Evolutionary conservation across 305 asterid genomes (phyloP).

Genomic region (Andrographis paniculata): DNA sequence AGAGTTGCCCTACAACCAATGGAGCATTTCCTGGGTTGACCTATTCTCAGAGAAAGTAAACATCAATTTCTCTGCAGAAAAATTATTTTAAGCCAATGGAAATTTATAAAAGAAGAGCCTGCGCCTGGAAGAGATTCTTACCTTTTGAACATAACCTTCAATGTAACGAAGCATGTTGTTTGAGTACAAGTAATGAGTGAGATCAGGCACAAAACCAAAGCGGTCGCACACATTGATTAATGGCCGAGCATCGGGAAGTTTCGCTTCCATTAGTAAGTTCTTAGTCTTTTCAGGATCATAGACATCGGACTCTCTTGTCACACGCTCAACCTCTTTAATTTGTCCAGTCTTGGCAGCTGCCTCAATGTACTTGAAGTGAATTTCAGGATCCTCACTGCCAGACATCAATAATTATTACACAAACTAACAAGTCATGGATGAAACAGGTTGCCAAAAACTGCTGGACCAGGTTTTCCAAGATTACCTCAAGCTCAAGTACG

Average conservation of each 20-base stretch:
- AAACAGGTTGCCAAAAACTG: neutral
- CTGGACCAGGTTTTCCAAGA: neutral
- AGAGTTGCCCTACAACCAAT: slow-evolving; percentile 94
- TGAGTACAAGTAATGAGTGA: slow-evolving; percentile 90
- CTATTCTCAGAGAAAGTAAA: slow-evolving; percentile 40
- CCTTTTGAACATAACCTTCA: slow-evolving; percentile 99
- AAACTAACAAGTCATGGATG: neutral
- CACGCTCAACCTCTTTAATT: slow-evolving; percentile 99
- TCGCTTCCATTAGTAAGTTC: slow-evolving; percentile 97
- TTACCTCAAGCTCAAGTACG: slow-evolving; percentile 97
- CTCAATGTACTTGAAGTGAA: slow-evolving; percentile 98
- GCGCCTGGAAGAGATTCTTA: too few species aligned
- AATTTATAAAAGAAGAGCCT: slow-evolving; percentile 9
- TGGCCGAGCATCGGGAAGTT: slow-evolving; percentile 99
- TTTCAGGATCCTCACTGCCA: slow-evolving; percentile 96
- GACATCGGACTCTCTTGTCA: slow-evolving; percentile 93
- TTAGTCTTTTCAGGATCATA: slow-evolving; percentile 94
- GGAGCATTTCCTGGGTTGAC: slow-evolving; percentile 99
- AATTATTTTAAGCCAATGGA: neutral
- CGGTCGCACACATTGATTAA: slow-evolving; percentile 97
- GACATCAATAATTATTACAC: slow-evolving; percentile 13
- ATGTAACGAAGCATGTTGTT: slow-evolving; percentile 97
- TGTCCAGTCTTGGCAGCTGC: slow-evolving; percentile 99
- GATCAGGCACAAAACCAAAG: slow-evolving; percentile 97
- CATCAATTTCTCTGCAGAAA: neutral